Percentiles rank a stretch among this genome's conserved stretches.
phyloP scores from a whole-genome alignment of 1,284 basidiomycete genomes.

The Cutaneotrichosporon spelunceum region DNA sequence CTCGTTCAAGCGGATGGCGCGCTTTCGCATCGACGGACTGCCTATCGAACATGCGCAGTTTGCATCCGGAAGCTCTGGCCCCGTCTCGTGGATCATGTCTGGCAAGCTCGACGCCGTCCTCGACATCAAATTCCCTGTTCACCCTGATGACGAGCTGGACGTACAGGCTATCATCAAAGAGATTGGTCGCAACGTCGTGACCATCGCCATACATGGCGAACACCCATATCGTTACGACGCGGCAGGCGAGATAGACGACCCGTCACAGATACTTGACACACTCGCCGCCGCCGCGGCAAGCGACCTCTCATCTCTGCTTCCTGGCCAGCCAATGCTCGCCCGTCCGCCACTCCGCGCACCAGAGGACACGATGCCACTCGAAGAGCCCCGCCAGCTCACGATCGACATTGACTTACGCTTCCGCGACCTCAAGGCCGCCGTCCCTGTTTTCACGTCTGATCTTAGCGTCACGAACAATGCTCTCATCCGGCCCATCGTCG shows the following conservation, averaged over 20 bases:
- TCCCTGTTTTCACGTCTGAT: slow-evolving; percentile 83
- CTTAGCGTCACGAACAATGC: slow-evolving; percentile 91
- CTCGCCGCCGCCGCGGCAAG: slow-evolving; percentile 53
- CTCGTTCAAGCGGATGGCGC: slow-evolving; percentile 83
- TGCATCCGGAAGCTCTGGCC: slow-evolving; percentile 71
- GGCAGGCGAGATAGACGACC: slow-evolving; percentile 15
- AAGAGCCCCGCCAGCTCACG: slow-evolving; percentile 55
- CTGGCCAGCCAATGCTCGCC: slow-evolving; percentile 80
- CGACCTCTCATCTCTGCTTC: slow-evolving; percentile 59
- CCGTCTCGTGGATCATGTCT: slow-evolving; percentile 93
- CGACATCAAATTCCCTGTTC: slow-evolving; percentile 93
- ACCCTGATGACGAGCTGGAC: slow-evolving; percentile 65
- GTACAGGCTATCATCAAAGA: slow-evolving; percentile 86
- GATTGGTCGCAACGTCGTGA: slow-evolving; percentile 76
- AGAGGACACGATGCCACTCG: slow-evolving; percentile 28
- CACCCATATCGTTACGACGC: slow-evolving; percentile 43
- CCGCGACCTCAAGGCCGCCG: slow-evolving; percentile 90
- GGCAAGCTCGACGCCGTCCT: slow-evolving; percentile 96
- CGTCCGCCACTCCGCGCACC: slow-evolving; percentile 82
- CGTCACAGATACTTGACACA: slow-evolving; percentile 53
- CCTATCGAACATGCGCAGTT: slow-evolving; percentile 94
- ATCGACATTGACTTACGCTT: slow-evolving; percentile 95
- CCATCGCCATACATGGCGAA: slow-evolving; percentile 48
- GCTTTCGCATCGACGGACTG: slow-evolving; percentile 93
- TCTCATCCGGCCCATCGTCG: slow-evolving; percentile 93